Base-by-base conservation (phyloP, 495 filamentous ascomycete species). In the Thermochaetoides thermophila region DNA sequence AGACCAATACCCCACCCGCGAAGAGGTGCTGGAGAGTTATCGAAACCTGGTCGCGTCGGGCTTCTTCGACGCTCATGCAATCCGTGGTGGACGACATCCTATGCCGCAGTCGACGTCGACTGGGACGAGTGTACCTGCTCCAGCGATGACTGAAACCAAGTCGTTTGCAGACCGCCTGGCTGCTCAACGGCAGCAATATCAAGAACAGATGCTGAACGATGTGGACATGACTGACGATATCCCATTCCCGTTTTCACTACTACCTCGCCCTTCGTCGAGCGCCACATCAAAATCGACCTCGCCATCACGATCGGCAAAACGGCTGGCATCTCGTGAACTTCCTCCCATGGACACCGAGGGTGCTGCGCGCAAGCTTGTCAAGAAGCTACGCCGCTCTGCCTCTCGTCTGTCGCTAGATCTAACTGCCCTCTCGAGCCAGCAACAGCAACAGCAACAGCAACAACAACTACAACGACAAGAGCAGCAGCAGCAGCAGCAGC, bases 51-150 rank as follows among this genome's bases (percentile, higher is more conserved):
- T 65, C 34, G 53, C 55, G 1, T 54, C 53, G 8, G 63, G 63
- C 27, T 67, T 67, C 50, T 67, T 67, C 34, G 52, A 54, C 20
- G 39, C 53, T 14, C 61, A 67, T 35, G 61, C 59, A 16, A 67
- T 65, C 37, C 53, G 61, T 11, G 60, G 59, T 8, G 63, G 61
- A 0, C 46, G 63, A 5, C 60, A 67, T 32, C 48, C 53, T 19
- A 42, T 33, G 29, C 48, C 32, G 24, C 29, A 43, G 17, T 31
- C 29, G 15, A 23, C 29, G 22, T 26, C 17, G 13, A 15, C 34
- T 11, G n/a, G 31, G 14, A 30, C 33, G 29, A 25, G 14, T 19
- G 23, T 4, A 10, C 26, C 22, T 6, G 17, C 25, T 1, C n/a
- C n/a, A n/a, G 13, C 27, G 11, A 32, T 29, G 8, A 19, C 37